Evolutionary conservation across 768 basidiomycete genomes (phyloP).

Genomic region (Lactarius deliciosus): DNA sequence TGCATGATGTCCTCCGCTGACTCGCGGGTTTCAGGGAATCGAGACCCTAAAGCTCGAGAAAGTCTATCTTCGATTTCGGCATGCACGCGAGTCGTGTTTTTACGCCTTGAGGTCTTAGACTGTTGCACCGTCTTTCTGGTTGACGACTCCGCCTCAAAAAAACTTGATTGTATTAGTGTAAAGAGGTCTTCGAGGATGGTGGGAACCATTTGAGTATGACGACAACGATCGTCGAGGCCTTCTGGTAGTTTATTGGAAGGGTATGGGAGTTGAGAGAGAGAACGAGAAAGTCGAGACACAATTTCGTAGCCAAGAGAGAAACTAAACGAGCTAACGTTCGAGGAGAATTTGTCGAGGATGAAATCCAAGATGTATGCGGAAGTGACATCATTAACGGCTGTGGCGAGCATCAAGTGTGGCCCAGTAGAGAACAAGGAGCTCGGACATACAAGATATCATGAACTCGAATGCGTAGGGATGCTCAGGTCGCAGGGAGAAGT

Average conservation of each 20-base stretch:
- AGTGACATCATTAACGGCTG: not conserved
- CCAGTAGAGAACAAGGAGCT: too few relatives aligned
- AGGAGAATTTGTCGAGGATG: constrained; percentile 3
- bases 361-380: not conserved
- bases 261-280: constrained; percentile 10
- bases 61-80: constrained; percentile 3
- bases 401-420: not conserved
- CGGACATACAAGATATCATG: constrained; percentile 12
- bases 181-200: constrained; percentile 7
- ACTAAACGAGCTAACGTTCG: not conserved
- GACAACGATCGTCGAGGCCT: not conserved
- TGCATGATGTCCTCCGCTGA: not conserved
- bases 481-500: constrained; percentile 2
- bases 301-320: constrained; percentile 2
- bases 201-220: constrained; percentile 1
- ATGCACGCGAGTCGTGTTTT: not conserved
- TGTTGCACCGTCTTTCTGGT: constrained; percentile 1
- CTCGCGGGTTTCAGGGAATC: constrained; percentile 4
- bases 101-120: not conserved
- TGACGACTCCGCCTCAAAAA: constrained; percentile 2
- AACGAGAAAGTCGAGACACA: constrained; percentile 12
- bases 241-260: not conserved
- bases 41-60: constrained; percentile 3
- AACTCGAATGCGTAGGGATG: constrained; percentile 20
- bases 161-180: not conserved